Conservation (phyloP, 2,329 filamentous ascomycete species). For the Ceratocystis colombiana region DNA sequence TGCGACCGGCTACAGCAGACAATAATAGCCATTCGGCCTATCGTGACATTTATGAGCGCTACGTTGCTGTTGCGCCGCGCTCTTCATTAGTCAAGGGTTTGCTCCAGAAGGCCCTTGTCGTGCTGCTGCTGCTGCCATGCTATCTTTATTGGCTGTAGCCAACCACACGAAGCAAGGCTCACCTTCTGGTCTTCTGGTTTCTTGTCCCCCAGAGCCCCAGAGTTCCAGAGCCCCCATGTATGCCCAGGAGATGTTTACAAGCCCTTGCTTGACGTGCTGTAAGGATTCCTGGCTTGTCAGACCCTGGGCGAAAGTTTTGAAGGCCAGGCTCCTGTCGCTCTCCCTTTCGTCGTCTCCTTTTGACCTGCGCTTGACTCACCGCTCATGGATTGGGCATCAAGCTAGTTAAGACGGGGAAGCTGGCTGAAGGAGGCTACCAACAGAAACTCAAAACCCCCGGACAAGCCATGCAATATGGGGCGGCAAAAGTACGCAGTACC, state of each 20-base stretch:
- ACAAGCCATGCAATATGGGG: not conserved
- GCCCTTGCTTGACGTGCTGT: not conserved
- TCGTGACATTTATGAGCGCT: too few relatives aligned
- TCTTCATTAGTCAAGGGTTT: too few relatives aligned
- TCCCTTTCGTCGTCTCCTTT: constrained; percentile 6
- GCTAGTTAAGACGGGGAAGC: not conserved
- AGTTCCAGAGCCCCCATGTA: not conserved
- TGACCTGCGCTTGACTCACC: not conserved
- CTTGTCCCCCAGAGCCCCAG: too few relatives aligned
- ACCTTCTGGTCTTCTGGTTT: too few relatives aligned
- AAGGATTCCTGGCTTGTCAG: not conserved
- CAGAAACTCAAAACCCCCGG: not conserved
- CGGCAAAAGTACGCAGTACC: not conserved
- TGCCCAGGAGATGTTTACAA: not conserved
- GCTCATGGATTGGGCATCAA: constrained; percentile 8
- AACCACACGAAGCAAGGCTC: not conserved
- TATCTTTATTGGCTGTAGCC: not conserved
- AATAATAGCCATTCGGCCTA: too few relatives aligned
- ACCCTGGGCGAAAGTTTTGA: not conserved
- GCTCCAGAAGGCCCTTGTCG: too few relatives aligned
- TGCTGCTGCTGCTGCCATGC: not conserved
- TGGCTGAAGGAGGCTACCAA: not conserved
- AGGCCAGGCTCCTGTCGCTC: not conserved
- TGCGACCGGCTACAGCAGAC: too few relatives aligned
- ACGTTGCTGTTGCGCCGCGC: too few relatives aligned